Evolutionary conservation across 2,329 filamentous ascomycete genomes (phyloP).

Genomic region (Colletotrichum navitas): DNA sequence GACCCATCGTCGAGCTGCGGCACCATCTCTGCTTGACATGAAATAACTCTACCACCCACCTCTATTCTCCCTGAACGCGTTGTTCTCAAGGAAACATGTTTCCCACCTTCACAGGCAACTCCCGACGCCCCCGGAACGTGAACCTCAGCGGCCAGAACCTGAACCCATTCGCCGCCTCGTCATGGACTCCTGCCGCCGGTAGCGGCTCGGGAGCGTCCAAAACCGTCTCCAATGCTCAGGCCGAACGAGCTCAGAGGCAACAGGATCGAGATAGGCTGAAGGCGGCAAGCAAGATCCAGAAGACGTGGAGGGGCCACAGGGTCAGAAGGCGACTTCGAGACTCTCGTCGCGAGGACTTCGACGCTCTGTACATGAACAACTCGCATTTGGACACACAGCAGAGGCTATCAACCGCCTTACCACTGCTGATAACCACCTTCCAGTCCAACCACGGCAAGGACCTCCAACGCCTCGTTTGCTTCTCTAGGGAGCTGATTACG

Average conservation of each 20-base stretch:
- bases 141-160: conserved; percentile 88
- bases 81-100: conserved; percentile 73
- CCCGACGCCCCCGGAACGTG: conserved; percentile 88
- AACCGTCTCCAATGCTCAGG: conserved; percentile 86
- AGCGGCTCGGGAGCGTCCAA: conserved; percentile 73
- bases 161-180: conserved; percentile 81
- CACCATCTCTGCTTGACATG: conserved; percentile 19
- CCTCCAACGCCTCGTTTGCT: conserved; percentile 59
- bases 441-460: conserved; percentile 60
- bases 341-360: conserved; percentile 71
- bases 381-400: conserved; percentile 52
- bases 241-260: conserved; percentile 84
- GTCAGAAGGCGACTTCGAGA: conserved; percentile 70
- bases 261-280: conserved; percentile 82
- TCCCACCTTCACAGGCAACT: conserved; percentile 89
- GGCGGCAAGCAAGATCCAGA: conserved; percentile 81
- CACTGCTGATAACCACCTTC: conserved; percentile 65
- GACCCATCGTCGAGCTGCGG: not conserved
- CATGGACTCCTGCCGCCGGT: conserved; percentile 66
- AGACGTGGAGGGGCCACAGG: conserved; percentile 83
- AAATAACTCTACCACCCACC: conserved; percentile 5
- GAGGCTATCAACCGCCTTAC: conserved; percentile 57
- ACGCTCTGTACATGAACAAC: conserved; percentile 63
- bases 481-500: conserved; percentile 59
- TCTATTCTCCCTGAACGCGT: conserved; percentile 2